These are phyloP conservation scores for Penicillium olsonii DNA, from an alignment of 2,329 filamentous ascomycete genomes.

Conservation along the genomic window DNA sequence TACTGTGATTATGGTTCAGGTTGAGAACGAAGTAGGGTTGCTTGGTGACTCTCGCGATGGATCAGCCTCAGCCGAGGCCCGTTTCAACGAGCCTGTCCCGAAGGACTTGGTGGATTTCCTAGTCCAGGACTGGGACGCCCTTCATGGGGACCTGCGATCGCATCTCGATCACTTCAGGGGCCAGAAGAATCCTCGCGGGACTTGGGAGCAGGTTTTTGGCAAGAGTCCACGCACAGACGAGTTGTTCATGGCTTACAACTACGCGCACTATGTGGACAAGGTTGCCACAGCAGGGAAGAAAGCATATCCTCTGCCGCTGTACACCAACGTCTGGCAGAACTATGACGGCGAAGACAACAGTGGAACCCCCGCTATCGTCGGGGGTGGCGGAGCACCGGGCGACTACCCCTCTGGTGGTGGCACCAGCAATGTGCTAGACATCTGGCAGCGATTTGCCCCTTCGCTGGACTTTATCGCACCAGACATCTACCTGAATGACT, in stretches of 20 bases:
- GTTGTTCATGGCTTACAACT: constrained; percentile 53
- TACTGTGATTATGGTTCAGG: constrained; percentile 59
- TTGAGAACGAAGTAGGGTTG: constrained; percentile 59
- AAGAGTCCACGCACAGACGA: constrained; percentile 42
- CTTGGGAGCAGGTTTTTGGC: constrained; percentile 47
- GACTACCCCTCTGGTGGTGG: constrained; percentile 53
- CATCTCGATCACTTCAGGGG: constrained; percentile 31
- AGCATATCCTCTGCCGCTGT: constrained; percentile 46
- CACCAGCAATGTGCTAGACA: constrained; percentile 45
- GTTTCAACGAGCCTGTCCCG: constrained; percentile 43
- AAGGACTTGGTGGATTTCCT: constrained; percentile 37
- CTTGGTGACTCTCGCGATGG: constrained; percentile 56
- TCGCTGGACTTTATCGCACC: constrained; percentile 51
- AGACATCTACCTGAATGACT: constrained; percentile 53
- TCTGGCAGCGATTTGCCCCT: constrained; percentile 48
- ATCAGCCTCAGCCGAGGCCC: constrained; percentile 43
- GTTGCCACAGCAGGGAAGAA: constrained; percentile 46
- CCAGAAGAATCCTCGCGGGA: constrained; percentile 16
- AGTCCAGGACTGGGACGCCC: constrained; percentile 7
- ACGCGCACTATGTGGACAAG: constrained; percentile 43
- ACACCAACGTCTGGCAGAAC: constrained; percentile 52
- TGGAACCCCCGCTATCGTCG: constrained; percentile 40
- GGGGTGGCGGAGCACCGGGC: constrained; percentile 47
- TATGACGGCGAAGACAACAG: constrained; percentile 38
- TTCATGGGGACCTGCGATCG: constrained; percentile 25